A percentile compares a stretch with the other conserved stretches of the same genome.
phyloP scores from a whole-genome alignment of 2,329 filamentous ascomycete species.

The Fusarium anguioides region DNA sequence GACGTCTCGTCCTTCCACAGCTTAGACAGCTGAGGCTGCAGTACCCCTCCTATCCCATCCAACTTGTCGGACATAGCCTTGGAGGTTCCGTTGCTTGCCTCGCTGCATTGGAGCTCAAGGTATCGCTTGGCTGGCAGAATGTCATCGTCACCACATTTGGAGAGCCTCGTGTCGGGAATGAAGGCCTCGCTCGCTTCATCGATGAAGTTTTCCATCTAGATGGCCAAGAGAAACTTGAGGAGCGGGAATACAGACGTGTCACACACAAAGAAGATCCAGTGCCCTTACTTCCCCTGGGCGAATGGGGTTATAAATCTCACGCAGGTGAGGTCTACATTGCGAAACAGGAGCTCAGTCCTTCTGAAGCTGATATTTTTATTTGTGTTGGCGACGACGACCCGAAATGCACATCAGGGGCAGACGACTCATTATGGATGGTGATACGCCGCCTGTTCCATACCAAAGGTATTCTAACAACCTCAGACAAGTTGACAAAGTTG shows the following conservation, averaged over 20 bases:
- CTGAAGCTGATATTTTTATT: conserved; percentile 72
- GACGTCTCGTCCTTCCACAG: conserved; percentile 73
- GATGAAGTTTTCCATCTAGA: conserved; percentile 62
- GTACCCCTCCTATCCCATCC: conserved; percentile 78
- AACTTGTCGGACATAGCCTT: conserved; percentile 89
- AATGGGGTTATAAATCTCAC: conserved; percentile 91
- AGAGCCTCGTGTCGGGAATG: conserved; percentile 77
- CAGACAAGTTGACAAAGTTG: conserved; percentile 29
- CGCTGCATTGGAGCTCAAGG: conserved; percentile 82
- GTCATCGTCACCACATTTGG: conserved; percentile 89
- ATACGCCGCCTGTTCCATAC: conserved; percentile 42
- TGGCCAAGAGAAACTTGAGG: conserved; percentile 47
- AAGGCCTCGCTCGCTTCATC: conserved; percentile 65
- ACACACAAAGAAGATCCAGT: conserved; percentile 91
- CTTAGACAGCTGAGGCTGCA: conserved; percentile 68
- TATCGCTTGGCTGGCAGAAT: conserved; percentile 78
- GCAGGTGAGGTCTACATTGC: conserved; percentile 88
- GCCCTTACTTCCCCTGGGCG: conserved; percentile 82
- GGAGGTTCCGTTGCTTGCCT: conserved; percentile 92
- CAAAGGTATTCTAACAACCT: conserved; percentile 41
- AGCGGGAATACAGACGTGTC: conserved; percentile 74
- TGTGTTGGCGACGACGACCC: conserved; percentile 80
- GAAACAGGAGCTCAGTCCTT: conserved; percentile 75
- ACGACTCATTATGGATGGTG: conserved; percentile 49
- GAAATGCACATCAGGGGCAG: conserved; percentile 74